phyloP scores from a whole-genome alignment of 441 rosid genomes.

The Viola pubescens region DNA sequence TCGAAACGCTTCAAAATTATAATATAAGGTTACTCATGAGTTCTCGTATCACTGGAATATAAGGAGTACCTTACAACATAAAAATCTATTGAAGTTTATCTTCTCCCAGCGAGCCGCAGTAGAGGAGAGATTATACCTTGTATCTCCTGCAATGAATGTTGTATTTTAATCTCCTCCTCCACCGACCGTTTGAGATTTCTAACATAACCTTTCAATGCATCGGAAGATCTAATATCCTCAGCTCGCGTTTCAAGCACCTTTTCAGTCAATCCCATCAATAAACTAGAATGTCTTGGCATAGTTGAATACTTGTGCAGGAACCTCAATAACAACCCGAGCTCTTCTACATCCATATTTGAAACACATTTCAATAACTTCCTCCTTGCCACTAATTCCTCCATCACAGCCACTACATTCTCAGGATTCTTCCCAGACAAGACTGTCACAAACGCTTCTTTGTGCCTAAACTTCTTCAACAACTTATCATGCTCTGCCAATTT shows the following conservation, averaged over 20 bases:
- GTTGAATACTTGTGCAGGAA: conserved; percentile 72
- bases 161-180: conserved; percentile 79
- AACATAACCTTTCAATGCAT: conserved; percentile 43
- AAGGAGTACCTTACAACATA: conserved; percentile 9
- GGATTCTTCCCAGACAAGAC: conserved; percentile 58
- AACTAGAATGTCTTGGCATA: conserved; percentile 52
- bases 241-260: conserved; percentile 65
- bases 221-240: conserved; percentile 56
- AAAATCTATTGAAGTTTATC: conserved; percentile 23
- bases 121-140: conserved; percentile 81
- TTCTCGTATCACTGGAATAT: not conserved
- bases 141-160: conserved; percentile 64
- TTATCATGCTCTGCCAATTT: conserved; percentile 73
- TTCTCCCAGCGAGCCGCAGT: conserved; percentile 60
- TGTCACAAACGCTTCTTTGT: conserved; percentile 67
- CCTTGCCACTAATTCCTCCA: conserved; percentile 85
- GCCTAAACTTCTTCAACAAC: conserved; percentile 81
- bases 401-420: conserved; percentile 68
- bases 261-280: conserved; percentile 63
- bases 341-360: conserved; percentile 51
- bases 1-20: too few species aligned
- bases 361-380: conserved; percentile 69
- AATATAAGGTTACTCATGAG: too few species aligned
- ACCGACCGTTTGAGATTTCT: conserved; percentile 70
- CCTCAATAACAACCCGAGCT: conserved; percentile 53